A percentile compares a stretch with the other conserved stretches of the same genome.
These are phyloP conservation scores for Pyrenophora graminea DNA, from an alignment of 2,329 filamentous ascomycete species.

Conservation along the genomic window DNA sequence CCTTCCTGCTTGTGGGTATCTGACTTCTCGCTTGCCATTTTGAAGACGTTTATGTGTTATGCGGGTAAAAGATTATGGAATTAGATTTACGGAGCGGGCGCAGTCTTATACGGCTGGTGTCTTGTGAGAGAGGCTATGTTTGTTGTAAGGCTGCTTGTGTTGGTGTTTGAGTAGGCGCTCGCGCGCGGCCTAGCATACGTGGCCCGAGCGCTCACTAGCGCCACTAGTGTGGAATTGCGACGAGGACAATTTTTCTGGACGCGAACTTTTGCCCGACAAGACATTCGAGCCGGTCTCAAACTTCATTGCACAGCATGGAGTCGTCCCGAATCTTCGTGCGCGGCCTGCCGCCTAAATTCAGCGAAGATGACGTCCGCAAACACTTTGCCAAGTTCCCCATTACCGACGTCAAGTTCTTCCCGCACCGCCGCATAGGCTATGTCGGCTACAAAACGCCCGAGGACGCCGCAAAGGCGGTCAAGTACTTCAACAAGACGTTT, in stretches of 20 bases:
- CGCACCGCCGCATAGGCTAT: conserved; percentile 90
- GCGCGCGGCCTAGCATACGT: conserved; percentile 3
- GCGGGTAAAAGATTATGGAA: neutral
- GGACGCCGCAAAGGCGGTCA: conserved; percentile 80
- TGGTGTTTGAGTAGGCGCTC: conserved; percentile 20
- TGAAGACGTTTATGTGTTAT: conserved; percentile 13
- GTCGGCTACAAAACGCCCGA: conserved; percentile 86
- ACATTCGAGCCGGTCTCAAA: conserved; percentile 1
- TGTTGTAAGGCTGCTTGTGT: conserved; percentile 18
- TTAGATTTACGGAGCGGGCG: neutral
- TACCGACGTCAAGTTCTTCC: conserved; percentile 91
- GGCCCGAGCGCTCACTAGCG: conserved; percentile 9
- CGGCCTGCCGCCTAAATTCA: conserved; percentile 81
- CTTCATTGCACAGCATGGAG: conserved; percentile 56
- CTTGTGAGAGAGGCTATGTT: conserved; percentile 16
- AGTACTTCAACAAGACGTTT: conserved; percentile 94
- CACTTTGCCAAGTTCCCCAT: conserved; percentile 83
- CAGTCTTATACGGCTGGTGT: conserved; percentile 8
- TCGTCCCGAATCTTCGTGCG: conserved; percentile 75
- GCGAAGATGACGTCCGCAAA: conserved; percentile 81
- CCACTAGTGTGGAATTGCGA: conserved; percentile 10
- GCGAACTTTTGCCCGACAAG: conserved; percentile 1
- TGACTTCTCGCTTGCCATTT: conserved; percentile 62
- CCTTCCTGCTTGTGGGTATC: conserved; percentile 57
- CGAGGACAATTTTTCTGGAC: conserved; percentile 18